Evolutionary conservation across 2,329 filamentous ascomycete species (phyloP), one percentile per base, ranked within the genome.

Genomic region (Akanthomyces dipterigenus): DNA sequence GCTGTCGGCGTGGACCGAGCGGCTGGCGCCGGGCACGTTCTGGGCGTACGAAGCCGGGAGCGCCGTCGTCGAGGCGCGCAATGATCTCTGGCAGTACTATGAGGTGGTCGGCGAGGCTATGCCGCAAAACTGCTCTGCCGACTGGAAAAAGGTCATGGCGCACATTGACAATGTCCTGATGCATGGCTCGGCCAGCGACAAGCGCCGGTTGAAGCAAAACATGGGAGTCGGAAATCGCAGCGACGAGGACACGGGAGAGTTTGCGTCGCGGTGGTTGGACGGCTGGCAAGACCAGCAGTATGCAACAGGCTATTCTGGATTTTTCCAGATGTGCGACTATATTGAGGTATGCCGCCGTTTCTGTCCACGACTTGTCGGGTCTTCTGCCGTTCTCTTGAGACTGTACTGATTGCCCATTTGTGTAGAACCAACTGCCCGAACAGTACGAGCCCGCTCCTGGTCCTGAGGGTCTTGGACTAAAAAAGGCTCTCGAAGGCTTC

Each of bases 31-130:
- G 0, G 86, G 91, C 43, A 78, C 87, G 9, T 93, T 89, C 72
- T 92, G 83, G 81, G 90, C 82, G 3, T 83, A 88, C 8, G 91
- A 95, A 54, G 86, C 87, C 0, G 90, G 88, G 0, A 92, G 88
- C 1, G 90, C 88, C 2, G 88, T 93, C 1, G 88, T 88, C 0
- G 82, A 86, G 66, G 88, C 90, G 4, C 88, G 92, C 62, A 85
- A 83, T 65, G 88, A 92, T 66, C 90, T 86, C 73, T 92, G 88
- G 78, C 69, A 78, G 65, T 83, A 82, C 69, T 80, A 71, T 59
- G 75, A 77, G 55, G 78, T 77, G 1, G 73, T 78, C 1, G 72
- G 76, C 16, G 65, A 75, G 16, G 82, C 73, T 42, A 74, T 75
- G 1, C 80, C 80, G 71, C 70, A 77, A 2, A 82, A 83, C 55